Evolutionary conservation across 2,329 filamentous ascomycete genomes (phyloP), one percentile per base, ranked within the genome.

Genomic region (Diplodia seriata): DNA sequence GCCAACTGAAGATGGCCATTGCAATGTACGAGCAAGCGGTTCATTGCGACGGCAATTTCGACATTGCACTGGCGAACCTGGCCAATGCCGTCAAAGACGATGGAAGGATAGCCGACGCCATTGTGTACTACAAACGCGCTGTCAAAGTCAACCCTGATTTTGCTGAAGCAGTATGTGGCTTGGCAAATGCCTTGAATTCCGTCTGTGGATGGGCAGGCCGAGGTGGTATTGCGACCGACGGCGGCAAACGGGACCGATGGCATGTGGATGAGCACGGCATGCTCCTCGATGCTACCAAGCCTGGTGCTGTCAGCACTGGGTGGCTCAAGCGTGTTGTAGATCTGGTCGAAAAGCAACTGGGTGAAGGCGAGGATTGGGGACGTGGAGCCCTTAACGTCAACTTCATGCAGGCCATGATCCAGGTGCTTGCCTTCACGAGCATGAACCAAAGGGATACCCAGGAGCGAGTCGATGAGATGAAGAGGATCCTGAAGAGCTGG

Each of bases 71-170:
- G 67, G 97, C 95, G 4, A 99, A 99, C 74, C 85, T 99, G 26
- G 95, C 95, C 67, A 99, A 99, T 77, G 95, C 95, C 9, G 94
- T 99, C 72, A 99, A 99, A 78, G 95, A 99, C 77, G 93, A 96
- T 73, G 95, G 95, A 2, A 89, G 92, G 53, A 92, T 98, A 72
- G 91, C 89, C 68, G 95, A 99, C 76, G 95, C 95, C 1, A 98
- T 99, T 69, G 82, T 83, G 31, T 98, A 96, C 77, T 99, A 99
- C 81, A 92, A 89, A 74, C 88, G 94, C 71, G 95, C 95, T 49
- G 94, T 99, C 11, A 85, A 86, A 40, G 89, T 94, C n/a, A 99
- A 95, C 73, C 94, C 95, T 0, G 91, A 97, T 40, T 99, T 99
- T 80, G 93, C 95, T 1, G 95, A 99, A 80, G 95, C 95, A 7